A percentile compares a stretch with the other conserved stretches of the same genome.
phyloP scores from a whole-genome alignment of 345 rosid genomes.

The Sapria himalayana region DNA sequence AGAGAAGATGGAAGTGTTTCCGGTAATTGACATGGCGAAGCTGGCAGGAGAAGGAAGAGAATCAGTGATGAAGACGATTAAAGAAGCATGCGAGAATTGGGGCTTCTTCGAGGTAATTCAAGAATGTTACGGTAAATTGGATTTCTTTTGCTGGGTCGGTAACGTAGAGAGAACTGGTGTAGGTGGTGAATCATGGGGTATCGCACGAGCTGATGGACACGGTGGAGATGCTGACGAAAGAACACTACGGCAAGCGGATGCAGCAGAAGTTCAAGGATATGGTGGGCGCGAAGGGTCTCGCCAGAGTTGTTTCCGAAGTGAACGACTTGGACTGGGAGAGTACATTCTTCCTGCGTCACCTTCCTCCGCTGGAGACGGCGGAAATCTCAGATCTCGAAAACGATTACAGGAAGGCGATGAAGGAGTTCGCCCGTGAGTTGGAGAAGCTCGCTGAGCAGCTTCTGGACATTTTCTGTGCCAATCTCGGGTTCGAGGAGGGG shows the following conservation, averaged over 20 bases:
- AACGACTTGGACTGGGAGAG: conserved; percentile 64
- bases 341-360: conserved; percentile 50
- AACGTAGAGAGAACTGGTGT: conserved; percentile 6
- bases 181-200: conserved; percentile 62
- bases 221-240: conserved; percentile 48
- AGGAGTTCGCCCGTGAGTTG: conserved; percentile 28
- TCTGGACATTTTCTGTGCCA: conserved; percentile 45
- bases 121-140: not conserved
- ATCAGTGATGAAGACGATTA: conserved; percentile 33
- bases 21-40: conserved; percentile 38
- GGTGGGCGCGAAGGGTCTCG: conserved; percentile 36
- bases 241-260: conserved; percentile 42
- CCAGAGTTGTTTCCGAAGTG: conserved; percentile 28
- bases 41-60: conserved; percentile 41
- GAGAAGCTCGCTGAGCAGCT: conserved; percentile 50
- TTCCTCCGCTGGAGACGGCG: conserved; percentile 35
- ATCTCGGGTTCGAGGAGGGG: conserved; percentile 63
- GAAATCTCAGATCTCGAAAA: conserved; percentile 37
- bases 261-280: conserved; percentile 51
- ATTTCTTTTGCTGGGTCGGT: too few relatives aligned
- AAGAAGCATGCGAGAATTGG: conserved; percentile 66
- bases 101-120: conserved; percentile 66
- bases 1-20: conserved; percentile 32
- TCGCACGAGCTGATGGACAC: conserved; percentile 41
- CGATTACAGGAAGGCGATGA: conserved; percentile 41